A percentile compares a stretch with the other conserved stretches of the same genome.
Evolutionary conservation across 2,329 filamentous ascomycete species (phyloP).

Genomic region (Venturiaceae sp.): DNA sequence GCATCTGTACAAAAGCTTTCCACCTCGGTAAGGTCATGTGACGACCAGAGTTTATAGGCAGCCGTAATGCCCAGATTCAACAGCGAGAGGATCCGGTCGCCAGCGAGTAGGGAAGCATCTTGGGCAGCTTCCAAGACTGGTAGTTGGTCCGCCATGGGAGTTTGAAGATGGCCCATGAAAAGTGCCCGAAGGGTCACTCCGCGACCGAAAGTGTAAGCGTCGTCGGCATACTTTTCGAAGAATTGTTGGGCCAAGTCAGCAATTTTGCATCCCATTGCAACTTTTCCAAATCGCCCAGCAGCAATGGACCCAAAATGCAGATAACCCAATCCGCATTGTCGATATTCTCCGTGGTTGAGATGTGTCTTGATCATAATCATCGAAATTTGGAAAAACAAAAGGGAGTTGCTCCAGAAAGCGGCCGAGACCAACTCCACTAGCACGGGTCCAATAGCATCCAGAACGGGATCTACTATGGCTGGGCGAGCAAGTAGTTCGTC

Average conservation of each 20-base stretch:
- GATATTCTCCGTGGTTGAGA: constrained; percentile 53
- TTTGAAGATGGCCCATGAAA: constrained; percentile 61
- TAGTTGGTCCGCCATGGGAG: constrained; percentile 49
- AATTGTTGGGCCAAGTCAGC: constrained; percentile 54
- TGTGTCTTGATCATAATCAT: constrained; percentile 59
- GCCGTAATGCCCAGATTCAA: constrained; percentile 60
- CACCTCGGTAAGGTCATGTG: constrained; percentile 58
- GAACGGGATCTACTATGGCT: constrained; percentile 38
- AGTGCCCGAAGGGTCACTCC: constrained; percentile 60
- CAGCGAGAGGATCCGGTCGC: constrained; percentile 63
- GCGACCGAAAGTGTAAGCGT: constrained; percentile 54
- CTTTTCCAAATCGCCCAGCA: constrained; percentile 60
- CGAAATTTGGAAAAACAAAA: constrained; percentile 64
- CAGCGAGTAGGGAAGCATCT: constrained; percentile 55
- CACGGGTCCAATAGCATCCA: constrained; percentile 59
- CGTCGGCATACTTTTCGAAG: constrained; percentile 52
- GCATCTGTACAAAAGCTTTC: constrained; percentile 62
- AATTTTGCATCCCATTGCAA: constrained; percentile 56
- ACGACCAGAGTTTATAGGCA: constrained; percentile 58
- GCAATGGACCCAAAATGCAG: constrained; percentile 59
- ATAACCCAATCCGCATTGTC: constrained; percentile 60
- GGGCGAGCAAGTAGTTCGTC: constrained; percentile 31
- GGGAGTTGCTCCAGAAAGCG: constrained; percentile 62
- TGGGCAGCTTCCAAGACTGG: constrained; percentile 54
- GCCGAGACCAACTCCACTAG: constrained; percentile 60